Conservation (phyloP, 192 early-diverging fungal genomes). For the Mortierella alpina region DNA sequence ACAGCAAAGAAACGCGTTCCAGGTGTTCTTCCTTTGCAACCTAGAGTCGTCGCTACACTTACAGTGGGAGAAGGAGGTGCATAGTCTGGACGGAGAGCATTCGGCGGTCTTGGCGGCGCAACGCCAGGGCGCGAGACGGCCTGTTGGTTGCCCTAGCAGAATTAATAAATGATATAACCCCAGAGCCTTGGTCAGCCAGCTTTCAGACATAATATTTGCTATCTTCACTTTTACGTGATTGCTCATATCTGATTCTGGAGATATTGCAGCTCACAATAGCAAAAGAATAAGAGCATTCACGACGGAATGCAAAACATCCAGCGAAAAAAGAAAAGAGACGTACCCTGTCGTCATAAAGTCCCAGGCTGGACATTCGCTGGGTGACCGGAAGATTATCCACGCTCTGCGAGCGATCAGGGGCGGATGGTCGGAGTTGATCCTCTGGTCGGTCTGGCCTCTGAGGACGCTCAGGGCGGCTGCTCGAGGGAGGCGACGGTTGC, state of each 20-base stretch:
- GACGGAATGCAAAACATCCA: not conserved
- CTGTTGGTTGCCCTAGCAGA: slow-evolving; percentile 25
- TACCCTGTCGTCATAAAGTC: slow-evolving; percentile 47
- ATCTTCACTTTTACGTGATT: not conserved
- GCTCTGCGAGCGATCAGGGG: slow-evolving; percentile 30
- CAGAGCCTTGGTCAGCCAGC: too few species aligned
- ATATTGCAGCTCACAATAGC: not conserved
- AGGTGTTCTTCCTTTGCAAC: slow-evolving; percentile 34
- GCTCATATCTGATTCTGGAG: slow-evolving; percentile 1
- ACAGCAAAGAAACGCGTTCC: slow-evolving; percentile 4
- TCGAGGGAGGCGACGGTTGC: slow-evolving; percentile 33
- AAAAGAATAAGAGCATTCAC: slow-evolving; percentile 4
- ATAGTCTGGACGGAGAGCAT: slow-evolving; percentile 47
- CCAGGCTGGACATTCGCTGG: slow-evolving; percentile 45
- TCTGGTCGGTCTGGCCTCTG: slow-evolving; percentile 44
- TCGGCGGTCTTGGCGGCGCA: slow-evolving; percentile 45
- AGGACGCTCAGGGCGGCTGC: slow-evolving; percentile 37
- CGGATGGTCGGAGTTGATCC: slow-evolving; percentile 35
- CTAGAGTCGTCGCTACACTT: slow-evolving; percentile 32
- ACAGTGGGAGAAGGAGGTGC: slow-evolving; percentile 50
- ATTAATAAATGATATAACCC: not conserved
- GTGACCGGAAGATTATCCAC: slow-evolving; percentile 34
- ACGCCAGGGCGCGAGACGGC: slow-evolving; percentile 37
- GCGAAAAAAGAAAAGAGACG: not conserved
- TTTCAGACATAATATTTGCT: not conserved